Conservation (phyloP, 768 basidiomycete genomes). For the Butyriboletus loyo region DNA sequence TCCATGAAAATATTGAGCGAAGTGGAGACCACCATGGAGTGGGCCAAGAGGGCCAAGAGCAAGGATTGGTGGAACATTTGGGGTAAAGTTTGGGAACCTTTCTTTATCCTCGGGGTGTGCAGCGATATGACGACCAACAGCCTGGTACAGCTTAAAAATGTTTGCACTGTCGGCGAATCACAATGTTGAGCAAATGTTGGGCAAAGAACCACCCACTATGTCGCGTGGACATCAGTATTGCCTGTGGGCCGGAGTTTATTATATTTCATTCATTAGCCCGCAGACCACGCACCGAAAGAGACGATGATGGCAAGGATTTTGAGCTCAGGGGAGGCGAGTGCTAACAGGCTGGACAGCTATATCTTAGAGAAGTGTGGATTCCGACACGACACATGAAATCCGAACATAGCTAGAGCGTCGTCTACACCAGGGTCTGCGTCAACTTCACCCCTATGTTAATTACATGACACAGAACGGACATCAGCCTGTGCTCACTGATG, state of each 20-base stretch:
- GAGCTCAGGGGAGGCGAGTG: constrained; percentile 79
- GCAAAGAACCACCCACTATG: constrained; percentile 43
- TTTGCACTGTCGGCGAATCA: constrained; percentile 48
- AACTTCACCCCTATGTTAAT: constrained; percentile 41
- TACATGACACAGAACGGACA: background rate
- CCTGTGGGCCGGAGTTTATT: constrained; percentile 38
- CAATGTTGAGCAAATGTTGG: background rate
- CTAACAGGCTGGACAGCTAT: constrained; percentile 56
- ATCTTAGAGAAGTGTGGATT: background rate
- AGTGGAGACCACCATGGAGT: constrained; percentile 66
- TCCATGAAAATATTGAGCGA: constrained; percentile 85
- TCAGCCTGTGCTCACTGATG: constrained; percentile 51
- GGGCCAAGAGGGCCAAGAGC: constrained; percentile 63
- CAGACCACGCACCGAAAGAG: constrained; percentile 58
- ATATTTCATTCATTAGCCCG: background rate
- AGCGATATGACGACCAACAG: constrained; percentile 56
- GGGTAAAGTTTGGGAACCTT: constrained; percentile 64
- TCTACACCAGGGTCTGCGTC: constrained; percentile 89
- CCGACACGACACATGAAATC: background rate
- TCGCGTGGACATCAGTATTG: constrained; percentile 63
- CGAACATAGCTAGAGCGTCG: constrained; percentile 75
- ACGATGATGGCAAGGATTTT: constrained; percentile 74
- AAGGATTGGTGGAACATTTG: constrained; percentile 54
- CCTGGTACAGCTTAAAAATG: constrained; percentile 72
- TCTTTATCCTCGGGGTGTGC: constrained; percentile 48